Conservation (phyloP, 192 early-diverging fungal genomes). For the Backusella liffmaniae region DNA sequence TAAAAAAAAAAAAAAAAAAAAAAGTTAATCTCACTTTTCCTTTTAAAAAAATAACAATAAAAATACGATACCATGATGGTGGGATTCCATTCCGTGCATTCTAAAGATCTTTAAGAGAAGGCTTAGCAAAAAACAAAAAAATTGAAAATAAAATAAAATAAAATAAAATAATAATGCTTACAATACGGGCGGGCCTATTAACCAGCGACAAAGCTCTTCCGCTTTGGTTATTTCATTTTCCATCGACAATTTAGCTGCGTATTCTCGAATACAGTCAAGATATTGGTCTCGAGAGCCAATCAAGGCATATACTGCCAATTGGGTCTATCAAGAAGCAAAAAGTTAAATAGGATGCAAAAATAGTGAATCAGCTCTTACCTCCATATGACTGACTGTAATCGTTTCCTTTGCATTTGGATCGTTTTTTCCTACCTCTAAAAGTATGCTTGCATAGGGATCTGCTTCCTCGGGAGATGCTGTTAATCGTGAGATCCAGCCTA, state of each 20-base stretch:
- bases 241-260: slow-evolving; percentile 65
- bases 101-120: slow-evolving; percentile 13
- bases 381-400: slow-evolving; percentile 46
- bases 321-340: slow-evolving; percentile 37
- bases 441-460: neutral
- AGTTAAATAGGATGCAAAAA: too few relatives aligned
- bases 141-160: too few relatives aligned
- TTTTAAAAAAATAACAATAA: neutral
- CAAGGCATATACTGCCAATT: slow-evolving; percentile 47
- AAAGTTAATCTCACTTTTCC: neutral
- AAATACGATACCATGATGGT: slow-evolving; percentile 21
- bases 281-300: slow-evolving; percentile 59
- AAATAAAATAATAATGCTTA: too few relatives aligned
- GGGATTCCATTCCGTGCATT: slow-evolving; percentile 23
- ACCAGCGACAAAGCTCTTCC: slow-evolving; percentile 66
- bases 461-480: slow-evolving; percentile 7
- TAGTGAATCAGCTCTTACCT: slow-evolving; percentile 22
- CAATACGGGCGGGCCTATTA: slow-evolving; percentile 56
- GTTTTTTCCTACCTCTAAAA: neutral
- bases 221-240: slow-evolving; percentile 56
- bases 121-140: neutral
- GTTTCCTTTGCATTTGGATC: slow-evolving; percentile 21
- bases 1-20: too few relatives aligned
- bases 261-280: slow-evolving; percentile 54
- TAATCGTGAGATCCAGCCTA: slow-evolving; percentile 26